phyloP scores from a whole-genome alignment of 805 yeast genomes.

The Jamesozyma lodderae region DNA sequence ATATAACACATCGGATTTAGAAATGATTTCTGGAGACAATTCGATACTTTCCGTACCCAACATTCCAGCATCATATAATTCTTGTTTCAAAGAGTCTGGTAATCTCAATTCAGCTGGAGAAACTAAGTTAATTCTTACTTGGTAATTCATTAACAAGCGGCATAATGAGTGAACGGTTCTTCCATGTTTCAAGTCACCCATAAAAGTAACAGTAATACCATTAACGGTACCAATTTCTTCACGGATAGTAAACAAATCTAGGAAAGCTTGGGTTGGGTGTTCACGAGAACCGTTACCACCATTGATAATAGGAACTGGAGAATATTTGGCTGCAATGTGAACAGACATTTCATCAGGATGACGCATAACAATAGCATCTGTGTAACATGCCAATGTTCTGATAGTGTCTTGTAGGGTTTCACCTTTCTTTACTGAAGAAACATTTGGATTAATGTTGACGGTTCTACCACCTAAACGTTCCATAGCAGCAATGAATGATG shows the following conservation, averaged over 20 bases:
- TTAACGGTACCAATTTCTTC: constrained; percentile 98
- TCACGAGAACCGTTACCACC: constrained; percentile 98
- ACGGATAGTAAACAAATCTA: constrained; percentile 95
- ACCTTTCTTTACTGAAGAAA: constrained; percentile 96
- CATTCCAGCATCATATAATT: constrained; percentile 60
- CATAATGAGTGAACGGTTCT: constrained; percentile 97
- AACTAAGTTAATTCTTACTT: constrained; percentile 85
- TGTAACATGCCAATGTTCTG: constrained; percentile 87
- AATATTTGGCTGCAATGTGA: constrained; percentile 87
- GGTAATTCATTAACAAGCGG: constrained; percentile 81
- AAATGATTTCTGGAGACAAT: constrained; percentile 76
- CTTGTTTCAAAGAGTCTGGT: constrained; percentile 64
- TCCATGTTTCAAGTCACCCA: constrained; percentile 98
- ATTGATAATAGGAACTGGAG: constrained; percentile 93
- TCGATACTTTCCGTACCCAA: constrained; percentile 63
- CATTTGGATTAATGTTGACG: constrained; percentile 71
- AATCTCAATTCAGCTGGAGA: constrained; percentile 81
- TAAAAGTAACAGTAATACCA: constrained; percentile 94
- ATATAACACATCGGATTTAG: constrained; percentile 88
- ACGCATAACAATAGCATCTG: constrained; percentile 95
- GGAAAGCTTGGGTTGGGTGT: constrained; percentile 97
- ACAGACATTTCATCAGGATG: constrained; percentile 93
- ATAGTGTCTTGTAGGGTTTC: constrained; percentile 96
- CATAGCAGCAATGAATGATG: constrained; percentile 99
- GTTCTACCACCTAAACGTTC: constrained; percentile 98